A percentile compares a stretch with the other conserved stretches of the same genome.
Evolutionary conservation across 2,329 filamentous ascomycete genomes (phyloP).

Genomic region (Aspergillus sojae): DNA sequence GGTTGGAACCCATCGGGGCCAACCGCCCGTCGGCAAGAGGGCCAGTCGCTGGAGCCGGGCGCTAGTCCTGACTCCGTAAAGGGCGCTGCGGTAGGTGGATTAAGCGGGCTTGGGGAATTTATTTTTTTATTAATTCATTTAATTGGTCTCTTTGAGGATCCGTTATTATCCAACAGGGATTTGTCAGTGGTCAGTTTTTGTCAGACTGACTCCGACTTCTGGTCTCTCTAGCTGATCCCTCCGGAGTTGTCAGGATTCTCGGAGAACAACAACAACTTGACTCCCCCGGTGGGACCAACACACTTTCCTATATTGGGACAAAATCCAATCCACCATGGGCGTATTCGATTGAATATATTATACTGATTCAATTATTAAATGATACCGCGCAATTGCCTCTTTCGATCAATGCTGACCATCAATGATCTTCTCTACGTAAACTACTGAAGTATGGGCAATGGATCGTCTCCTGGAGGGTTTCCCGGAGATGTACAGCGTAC

Average conservation of each 20-base stretch:
- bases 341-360: too few relatives aligned
- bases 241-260: not conserved
- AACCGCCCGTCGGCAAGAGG: conserved; percentile 10
- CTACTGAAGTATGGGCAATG: not conserved
- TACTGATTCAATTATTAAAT: too few relatives aligned
- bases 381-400: not conserved
- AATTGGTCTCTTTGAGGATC: not conserved
- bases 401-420: not conserved
- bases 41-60: conserved; percentile 6
- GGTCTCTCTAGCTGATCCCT: too few relatives aligned
- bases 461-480: not conserved
- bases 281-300: not conserved
- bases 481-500: conserved; percentile 12
- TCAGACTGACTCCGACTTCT: not conserved
- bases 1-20: not conserved
- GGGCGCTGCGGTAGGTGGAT: conserved; percentile 5
- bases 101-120: conserved; percentile 5
- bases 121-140: too few relatives aligned
- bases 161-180: not conserved
- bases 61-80: conserved; percentile 12
- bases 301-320: too few relatives aligned
- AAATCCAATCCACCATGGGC: too few relatives aligned
- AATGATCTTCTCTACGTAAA: not conserved
- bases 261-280: not conserved
- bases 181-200: not conserved